Base-by-base conservation (phyloP, 768 basidiomycete genomes). In the Lactifluus hygrophoroides region DNA sequence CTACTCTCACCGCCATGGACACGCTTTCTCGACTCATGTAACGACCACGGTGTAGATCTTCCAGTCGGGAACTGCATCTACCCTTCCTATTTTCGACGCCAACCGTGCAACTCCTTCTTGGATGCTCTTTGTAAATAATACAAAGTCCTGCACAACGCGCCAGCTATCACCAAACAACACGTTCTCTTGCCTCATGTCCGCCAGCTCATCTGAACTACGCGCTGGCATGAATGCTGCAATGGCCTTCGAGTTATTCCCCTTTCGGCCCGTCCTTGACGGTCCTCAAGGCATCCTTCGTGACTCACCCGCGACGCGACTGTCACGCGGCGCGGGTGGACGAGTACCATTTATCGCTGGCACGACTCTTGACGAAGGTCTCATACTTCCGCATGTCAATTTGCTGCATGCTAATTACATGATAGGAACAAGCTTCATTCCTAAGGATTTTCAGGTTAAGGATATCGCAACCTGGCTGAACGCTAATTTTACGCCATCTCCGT, bases 291-390 rank as follows among this genome's bases (percentile, higher is more conserved):
- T 79, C 2, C 65, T 75, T 38, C 73, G 73, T 0, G 77, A 75
- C 46, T 59, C 71, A 10, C 72, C 75, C 6, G 76, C 76, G 3
- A 66, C 55, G 30, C 67, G 76, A 8, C 44, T 68, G 21, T 60
- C 70, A 50, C 3, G 63, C 50, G 61, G 74, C 0, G 67, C 68
- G 0, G 76, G 76, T 56, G 69, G 73, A 2, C 64, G 65, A 17
- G 56, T 80, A 3, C 77, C 78, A 0, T 76, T 77, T 60, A 78
- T 80, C 27, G 66, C 74, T 46, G 77, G 78, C 14, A 74, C 74
- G 5, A 71, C 69, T 59, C 66, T 74, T 4, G 77, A 80, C 62
- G 78, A 79, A 71, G 77, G 79, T 77, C 23, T n/a, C 17, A n/a
- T 19, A 37, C 5, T 3, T 19, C 25, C 17, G 32, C n/a, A 42